A percentile compares a stretch with the other conserved stretches of the same genome.
phyloP scores from a whole-genome alignment of 176 grass and related monocot species.

The Triticum timopheevii region DNA sequence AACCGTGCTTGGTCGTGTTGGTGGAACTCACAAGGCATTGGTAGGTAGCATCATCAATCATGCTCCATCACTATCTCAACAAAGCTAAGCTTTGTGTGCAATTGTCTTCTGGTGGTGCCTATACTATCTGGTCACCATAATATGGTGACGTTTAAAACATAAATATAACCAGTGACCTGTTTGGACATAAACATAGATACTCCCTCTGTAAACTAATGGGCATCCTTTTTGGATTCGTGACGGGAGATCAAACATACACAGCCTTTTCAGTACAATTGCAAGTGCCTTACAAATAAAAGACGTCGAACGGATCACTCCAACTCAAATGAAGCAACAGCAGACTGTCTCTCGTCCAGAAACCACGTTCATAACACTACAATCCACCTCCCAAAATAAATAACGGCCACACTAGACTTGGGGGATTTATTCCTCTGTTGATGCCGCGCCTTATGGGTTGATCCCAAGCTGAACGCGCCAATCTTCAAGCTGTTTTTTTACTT shows the following conservation, averaged over 20 bases:
- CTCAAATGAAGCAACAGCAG: not conserved
- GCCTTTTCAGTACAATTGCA: not conserved
- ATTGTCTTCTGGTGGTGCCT: not conserved
- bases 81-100: not conserved
- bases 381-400: constrained; percentile 21
- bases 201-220: too few species aligned
- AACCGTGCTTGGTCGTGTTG: not conserved
- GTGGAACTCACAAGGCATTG: too few species aligned
- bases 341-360: not conserved
- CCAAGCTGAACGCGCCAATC: constrained; percentile 65
- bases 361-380: constrained; percentile 5
- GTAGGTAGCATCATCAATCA: not conserved
- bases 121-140: not conserved
- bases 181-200: too few species aligned
- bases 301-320: not conserved
- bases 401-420: not conserved
- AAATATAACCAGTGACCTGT: too few species aligned
- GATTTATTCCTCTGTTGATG: constrained; percentile 14
- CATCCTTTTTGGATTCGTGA: not conserved
- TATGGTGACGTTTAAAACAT: too few species aligned
- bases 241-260: not conserved
- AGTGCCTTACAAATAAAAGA: not conserved
- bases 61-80: not conserved
- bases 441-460: constrained; percentile 32
- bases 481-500: constrained; percentile 74